Evolutionary conservation across 495 filamentous ascomycete genomes (phyloP).

Genomic region (Trichoderma reesei): DNA sequence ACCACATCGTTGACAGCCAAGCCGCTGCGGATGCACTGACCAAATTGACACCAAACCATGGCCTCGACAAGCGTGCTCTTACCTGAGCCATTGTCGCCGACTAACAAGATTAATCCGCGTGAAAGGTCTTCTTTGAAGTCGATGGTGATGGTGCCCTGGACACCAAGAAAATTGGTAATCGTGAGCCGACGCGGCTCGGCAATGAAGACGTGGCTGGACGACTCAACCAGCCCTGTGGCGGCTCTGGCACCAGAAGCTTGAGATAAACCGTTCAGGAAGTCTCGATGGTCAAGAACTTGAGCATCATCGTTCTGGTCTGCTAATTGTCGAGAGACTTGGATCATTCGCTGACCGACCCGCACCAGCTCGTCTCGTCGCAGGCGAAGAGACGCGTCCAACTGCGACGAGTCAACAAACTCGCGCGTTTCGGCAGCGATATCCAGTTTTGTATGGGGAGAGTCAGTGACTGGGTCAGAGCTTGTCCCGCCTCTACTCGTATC

Average conservation of each 20-base stretch:
- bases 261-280: constrained; percentile 8
- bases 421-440: neutral
- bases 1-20: constrained; percentile 22
- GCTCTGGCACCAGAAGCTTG: constrained; percentile 9
- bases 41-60: constrained; percentile 29
- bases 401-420: neutral
- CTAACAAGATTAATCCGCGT: constrained; percentile 20
- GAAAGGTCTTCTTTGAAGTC: constrained; percentile 20
- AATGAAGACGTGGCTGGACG: constrained; percentile 18
- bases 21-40: constrained; percentile 21
- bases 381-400: constrained; percentile 10
- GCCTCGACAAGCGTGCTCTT: constrained; percentile 27
- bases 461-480: neutral
- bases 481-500: neutral
- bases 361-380: constrained; percentile 12
- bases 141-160: constrained; percentile 22
- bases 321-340: constrained; percentile 13
- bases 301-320: constrained; percentile 11
- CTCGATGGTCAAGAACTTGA: neutral
- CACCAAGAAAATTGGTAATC: constrained; percentile 27
- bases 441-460: neutral
- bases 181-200: constrained; percentile 21
- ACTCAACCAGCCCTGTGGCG: constrained; percentile 8
- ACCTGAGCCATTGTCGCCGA: constrained; percentile 13
- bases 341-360: constrained; percentile 17